Conservation (phyloP, 106 monocot species). For the Apostasia ramifera region DNA sequence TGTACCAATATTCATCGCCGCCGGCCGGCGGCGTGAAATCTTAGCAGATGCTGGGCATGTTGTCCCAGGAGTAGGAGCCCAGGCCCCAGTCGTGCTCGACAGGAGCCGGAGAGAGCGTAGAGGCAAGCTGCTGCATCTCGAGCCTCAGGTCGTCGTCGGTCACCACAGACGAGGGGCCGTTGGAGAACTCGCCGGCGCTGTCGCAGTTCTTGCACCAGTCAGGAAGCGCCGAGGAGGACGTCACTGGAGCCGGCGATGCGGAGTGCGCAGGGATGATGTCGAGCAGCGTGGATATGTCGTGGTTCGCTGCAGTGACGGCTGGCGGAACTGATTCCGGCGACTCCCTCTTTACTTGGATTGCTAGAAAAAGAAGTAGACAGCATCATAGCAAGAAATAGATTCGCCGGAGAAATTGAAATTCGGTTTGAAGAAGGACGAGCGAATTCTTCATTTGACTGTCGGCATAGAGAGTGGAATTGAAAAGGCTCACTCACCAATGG, state of each 20-base stretch:
- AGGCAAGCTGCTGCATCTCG: constrained; percentile 26
- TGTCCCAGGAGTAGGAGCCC: constrained; percentile 22
- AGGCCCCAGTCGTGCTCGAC: constrained; percentile 32
- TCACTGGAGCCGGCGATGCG: background rate
- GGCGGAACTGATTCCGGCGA: background rate
- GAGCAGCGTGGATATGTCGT: constrained; percentile 26
- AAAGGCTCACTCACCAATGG: background rate
- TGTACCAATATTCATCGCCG: background rate
- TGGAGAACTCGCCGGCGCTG: constrained; percentile 20
- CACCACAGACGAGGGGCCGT: constrained; percentile 31
- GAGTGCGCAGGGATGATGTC: constrained; percentile 20
- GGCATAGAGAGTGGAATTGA: too few species aligned
- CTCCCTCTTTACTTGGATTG: constrained; percentile 11
- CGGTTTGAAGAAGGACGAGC: background rate
- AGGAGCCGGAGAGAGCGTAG: constrained; percentile 6
- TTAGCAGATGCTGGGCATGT: constrained; percentile 24
- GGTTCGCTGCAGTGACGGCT: background rate
- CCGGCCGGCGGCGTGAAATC: background rate
- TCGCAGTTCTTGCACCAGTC: constrained; percentile 9
- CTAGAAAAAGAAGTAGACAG: constrained; percentile 1
- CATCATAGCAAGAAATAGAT: background rate
- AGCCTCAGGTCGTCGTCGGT: constrained; percentile 31
- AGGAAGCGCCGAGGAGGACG: background rate
- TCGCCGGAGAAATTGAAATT: background rate
- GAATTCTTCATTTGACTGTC: too few species aligned